A percentile compares a stretch with the other conserved stretches of the same genome.
Conservation (phyloP, 2,329 filamentous ascomycete species). For the Capronia epimyces region DNA sequence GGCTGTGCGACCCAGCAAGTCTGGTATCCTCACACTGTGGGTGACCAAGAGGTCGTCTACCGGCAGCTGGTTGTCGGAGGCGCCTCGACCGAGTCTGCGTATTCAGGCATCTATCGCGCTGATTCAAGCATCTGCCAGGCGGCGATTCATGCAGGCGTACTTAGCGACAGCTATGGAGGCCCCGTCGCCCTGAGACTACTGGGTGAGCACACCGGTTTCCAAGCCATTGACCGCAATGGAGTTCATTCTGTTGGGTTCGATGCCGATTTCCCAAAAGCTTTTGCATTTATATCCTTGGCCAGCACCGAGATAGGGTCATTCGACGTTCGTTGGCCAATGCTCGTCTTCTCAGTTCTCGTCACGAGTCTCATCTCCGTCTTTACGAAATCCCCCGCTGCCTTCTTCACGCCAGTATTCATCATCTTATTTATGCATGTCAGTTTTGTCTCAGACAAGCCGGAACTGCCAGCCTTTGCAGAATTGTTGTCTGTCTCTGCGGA, state of each 20-base stretch:
- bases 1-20: constrained; percentile 50
- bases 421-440: constrained; percentile 57
- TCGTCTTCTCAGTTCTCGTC: constrained; percentile 51
- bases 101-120: constrained; percentile 49
- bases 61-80: constrained; percentile 53
- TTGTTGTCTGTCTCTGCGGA: constrained; percentile 52
- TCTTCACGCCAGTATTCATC: constrained; percentile 52
- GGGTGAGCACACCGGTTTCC: constrained; percentile 48
- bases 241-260: constrained; percentile 51
- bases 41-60: constrained; percentile 51
- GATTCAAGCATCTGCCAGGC: constrained; percentile 58
- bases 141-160: constrained; percentile 56
- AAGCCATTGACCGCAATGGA: constrained; percentile 43
- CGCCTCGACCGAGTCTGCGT: constrained; percentile 35
- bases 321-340: constrained; percentile 55
- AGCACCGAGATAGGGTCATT: constrained; percentile 37
- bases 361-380: constrained; percentile 53
- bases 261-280: constrained; percentile 48
- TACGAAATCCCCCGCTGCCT: constrained; percentile 51
- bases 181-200: constrained; percentile 52
- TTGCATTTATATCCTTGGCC: constrained; percentile 1
- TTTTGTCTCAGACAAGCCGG: constrained; percentile 56
- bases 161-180: constrained; percentile 50
- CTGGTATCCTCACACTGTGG: constrained; percentile 54
- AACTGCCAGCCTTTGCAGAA: constrained; percentile 49